Evolutionary conservation across 1,284 basidiomycete genomes (phyloP).

Genomic region (Chalciporus sp.): DNA sequence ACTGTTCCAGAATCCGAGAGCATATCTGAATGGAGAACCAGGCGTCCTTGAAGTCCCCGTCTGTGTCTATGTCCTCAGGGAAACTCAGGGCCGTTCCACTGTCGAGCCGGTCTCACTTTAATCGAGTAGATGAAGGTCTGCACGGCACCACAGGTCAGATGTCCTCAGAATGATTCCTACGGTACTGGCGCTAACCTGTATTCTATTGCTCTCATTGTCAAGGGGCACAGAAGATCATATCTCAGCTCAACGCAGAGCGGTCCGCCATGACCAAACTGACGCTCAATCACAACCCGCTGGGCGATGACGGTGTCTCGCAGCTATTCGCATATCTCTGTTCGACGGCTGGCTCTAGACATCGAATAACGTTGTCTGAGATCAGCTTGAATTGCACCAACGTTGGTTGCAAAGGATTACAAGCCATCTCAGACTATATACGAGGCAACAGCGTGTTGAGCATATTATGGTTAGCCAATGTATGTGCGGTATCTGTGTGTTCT

Average conservation of each 20-base stretch:
- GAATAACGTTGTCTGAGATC: conserved; percentile 49
- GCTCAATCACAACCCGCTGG: conserved; percentile 59
- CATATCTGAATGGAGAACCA: conserved; percentile 17
- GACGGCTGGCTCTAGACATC: conserved; percentile 45
- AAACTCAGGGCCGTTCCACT: conserved; percentile 13
- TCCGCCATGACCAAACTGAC: conserved; percentile 50
- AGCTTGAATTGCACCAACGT: conserved; percentile 57
- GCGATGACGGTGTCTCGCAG: conserved; percentile 57
- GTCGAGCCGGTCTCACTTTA: conserved; percentile 23
- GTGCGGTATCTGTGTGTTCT: conserved; percentile 25
- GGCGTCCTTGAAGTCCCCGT: background rate
- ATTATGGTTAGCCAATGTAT: conserved; percentile 59
- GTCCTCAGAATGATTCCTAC: background rate
- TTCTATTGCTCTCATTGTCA: background rate
- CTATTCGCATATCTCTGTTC: conserved; percentile 61
- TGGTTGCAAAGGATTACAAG: conserved; percentile 54
- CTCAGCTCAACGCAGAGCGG: conserved; percentile 43
- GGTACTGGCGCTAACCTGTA: background rate
- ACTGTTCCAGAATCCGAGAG: background rate
- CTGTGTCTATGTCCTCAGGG: background rate
- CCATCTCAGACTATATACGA: conserved; percentile 54
- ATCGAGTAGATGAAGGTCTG: conserved; percentile 22
- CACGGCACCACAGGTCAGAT: conserved; percentile 22
- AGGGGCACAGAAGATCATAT: conserved; percentile 52
- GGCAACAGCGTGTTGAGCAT: conserved; percentile 48